Percentiles rank a stretch among this genome's conserved stretches.
Evolutionary conservation across 2,329 filamentous ascomycete genomes (phyloP).

Genomic region (Alternaria sp.): DNA sequence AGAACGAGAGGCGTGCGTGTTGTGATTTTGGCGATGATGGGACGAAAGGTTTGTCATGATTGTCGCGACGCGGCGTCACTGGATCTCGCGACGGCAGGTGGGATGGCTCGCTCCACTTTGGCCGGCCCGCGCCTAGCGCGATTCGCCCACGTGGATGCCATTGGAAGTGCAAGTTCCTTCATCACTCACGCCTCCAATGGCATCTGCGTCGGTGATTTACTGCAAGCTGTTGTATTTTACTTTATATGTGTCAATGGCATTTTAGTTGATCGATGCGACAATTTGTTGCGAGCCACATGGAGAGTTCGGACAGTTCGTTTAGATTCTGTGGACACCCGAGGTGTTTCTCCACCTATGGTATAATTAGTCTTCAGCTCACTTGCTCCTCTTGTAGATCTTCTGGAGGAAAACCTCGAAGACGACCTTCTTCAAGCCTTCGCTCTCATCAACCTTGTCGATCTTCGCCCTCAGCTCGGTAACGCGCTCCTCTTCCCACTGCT

Average conservation of each 20-base stretch:
- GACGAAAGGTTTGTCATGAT: background rate
- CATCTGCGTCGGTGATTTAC: too few relatives aligned
- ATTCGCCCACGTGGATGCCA: background rate
- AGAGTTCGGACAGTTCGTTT: background rate
- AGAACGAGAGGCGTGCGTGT: background rate
- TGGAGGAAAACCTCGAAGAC: slow-evolving; percentile 88
- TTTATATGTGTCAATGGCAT: background rate
- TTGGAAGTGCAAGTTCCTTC: background rate
- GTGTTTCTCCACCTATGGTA: background rate
- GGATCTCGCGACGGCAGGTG: background rate
- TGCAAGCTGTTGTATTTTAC: too few relatives aligned
- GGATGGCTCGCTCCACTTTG: background rate
- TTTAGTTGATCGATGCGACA: background rate
- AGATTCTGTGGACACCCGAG: background rate
- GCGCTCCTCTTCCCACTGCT: slow-evolving; percentile 86
- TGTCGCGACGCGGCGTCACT: background rate
- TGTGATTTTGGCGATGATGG: background rate
- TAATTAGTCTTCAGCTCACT: slow-evolving; percentile 60
- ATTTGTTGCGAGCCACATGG: background rate
- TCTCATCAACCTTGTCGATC: slow-evolving; percentile 84
- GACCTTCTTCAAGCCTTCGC: slow-evolving; percentile 83
- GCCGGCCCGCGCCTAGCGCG: background rate
- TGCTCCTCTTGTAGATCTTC: slow-evolving; percentile 99
- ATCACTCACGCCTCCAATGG: background rate
- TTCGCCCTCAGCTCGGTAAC: slow-evolving; percentile 77